phyloP scores from a whole-genome alignment of 1,284 basidiomycete genomes.

The Pascua sp. region DNA sequence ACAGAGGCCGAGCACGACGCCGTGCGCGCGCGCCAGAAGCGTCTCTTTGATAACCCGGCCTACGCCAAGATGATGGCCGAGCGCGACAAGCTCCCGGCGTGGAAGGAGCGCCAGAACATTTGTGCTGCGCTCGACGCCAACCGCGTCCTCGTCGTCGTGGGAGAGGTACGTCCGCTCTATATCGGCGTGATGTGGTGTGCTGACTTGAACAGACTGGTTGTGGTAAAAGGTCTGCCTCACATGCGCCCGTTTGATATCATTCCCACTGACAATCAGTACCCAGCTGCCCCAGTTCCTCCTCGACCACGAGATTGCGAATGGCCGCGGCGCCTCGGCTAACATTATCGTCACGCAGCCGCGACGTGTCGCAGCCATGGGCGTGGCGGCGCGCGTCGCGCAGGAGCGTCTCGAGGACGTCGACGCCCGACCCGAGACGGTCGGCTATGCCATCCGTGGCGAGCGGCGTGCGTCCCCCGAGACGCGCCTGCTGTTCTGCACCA shows the following conservation, averaged over 20 bases:
- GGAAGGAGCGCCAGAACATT: constrained; percentile 63
- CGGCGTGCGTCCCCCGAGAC: constrained; percentile 64
- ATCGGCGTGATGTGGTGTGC: too few relatives aligned
- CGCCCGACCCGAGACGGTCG: constrained; percentile 61
- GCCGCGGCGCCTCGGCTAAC: constrained; percentile 64
- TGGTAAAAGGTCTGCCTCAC: constrained; percentile 66
- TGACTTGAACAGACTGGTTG: constrained; percentile 58
- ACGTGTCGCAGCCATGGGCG: constrained; percentile 82
- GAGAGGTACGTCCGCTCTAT: constrained; percentile 56
- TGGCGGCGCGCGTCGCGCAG: constrained; percentile 79
- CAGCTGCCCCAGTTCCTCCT: constrained; percentile 83
- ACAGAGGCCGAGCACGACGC: constrained; percentile 59
- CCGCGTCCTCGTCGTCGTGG: constrained; percentile 75
- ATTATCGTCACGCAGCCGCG: constrained; percentile 90
- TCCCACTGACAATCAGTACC: constrained; percentile 20
- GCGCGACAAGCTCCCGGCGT: constrained; percentile 71
- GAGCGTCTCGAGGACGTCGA: constrained; percentile 74
- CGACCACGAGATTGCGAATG: constrained; percentile 67
- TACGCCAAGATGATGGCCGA: constrained; percentile 61
- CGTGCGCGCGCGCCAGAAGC: constrained; percentile 55
- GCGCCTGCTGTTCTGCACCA: constrained; percentile 85
- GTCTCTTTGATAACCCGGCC: constrained; percentile 52
- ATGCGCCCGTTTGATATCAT: too few relatives aligned
- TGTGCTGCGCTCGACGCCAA: constrained; percentile 59
- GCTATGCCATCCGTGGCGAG: constrained; percentile 90